Percentiles rank a stretch among this genome's conserved stretches.
phyloP scores from a whole-genome alignment of 129 eudicot species.

The Tagetes erecta region DNA sequence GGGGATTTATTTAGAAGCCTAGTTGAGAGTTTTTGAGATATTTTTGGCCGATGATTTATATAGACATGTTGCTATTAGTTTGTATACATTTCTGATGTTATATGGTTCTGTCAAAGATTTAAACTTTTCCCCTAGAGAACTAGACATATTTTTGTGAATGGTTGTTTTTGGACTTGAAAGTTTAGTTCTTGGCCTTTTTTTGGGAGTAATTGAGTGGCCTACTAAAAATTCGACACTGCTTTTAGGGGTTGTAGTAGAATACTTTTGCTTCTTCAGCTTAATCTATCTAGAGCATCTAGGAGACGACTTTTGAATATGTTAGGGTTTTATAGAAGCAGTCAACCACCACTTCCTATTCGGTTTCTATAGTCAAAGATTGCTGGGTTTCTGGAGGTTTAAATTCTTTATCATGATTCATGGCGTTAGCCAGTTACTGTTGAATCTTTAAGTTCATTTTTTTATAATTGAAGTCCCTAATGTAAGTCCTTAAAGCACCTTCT shows the following conservation, averaged over 20 bases:
- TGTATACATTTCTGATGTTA: neutral
- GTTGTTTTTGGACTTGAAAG: neutral
- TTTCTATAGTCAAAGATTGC: neutral
- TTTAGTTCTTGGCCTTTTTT: neutral
- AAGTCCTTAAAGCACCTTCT: neutral
- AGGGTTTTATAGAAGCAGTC: neutral
- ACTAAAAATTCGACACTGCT: neutral
- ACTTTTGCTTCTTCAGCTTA: neutral
- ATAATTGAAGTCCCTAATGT: neutral
- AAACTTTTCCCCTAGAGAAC: neutral
- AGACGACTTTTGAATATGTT: constrained; percentile 10
- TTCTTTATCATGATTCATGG: neutral
- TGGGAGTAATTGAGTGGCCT: neutral
- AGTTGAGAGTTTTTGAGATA: neutral
- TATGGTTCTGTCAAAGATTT: neutral
- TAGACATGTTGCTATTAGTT: neutral
- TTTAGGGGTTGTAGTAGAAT: neutral
- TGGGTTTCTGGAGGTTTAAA: neutral
- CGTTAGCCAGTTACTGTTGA: neutral
- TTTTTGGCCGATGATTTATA: neutral
- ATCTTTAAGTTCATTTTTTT: constrained; percentile 12
- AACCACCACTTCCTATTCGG: neutral
- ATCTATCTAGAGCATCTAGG: neutral
- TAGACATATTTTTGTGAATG: neutral
- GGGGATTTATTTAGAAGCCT: neutral